A percentile compares a stretch with the other conserved stretches of the same genome.
phyloP scores from a whole-genome alignment of 192 early-diverging fungal genomes.

The Coemansia umbellata region DNA sequence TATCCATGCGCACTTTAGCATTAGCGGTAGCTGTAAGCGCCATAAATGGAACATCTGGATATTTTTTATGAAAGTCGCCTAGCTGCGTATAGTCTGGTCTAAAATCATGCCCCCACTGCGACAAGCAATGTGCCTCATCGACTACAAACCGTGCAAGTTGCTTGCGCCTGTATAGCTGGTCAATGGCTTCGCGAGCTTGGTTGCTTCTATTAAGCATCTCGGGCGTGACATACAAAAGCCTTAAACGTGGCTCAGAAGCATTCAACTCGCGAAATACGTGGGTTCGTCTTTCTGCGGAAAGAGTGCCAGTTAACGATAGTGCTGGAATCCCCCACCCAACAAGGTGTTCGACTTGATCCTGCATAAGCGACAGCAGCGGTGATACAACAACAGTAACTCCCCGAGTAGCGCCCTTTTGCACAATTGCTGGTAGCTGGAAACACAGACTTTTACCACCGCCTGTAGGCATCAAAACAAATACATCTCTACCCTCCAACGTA shows the following conservation, averaged over 20 bases:
- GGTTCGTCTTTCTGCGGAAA: constrained; percentile 49
- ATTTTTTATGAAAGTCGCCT: constrained; percentile 60
- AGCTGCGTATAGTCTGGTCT: constrained; percentile 86
- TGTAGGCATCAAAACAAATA: constrained; percentile 98
- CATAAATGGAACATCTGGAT: constrained; percentile 81
- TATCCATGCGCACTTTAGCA: constrained; percentile 78
- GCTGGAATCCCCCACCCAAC: constrained; percentile 59
- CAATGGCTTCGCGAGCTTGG: constrained; percentile 56
- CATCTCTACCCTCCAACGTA: constrained; percentile 74
- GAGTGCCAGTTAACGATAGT: constrained; percentile 60
- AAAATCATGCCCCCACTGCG: constrained; percentile 98
- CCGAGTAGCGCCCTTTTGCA: constrained; percentile 58
- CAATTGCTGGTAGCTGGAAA: constrained; percentile 84
- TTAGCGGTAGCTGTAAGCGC: constrained; percentile 96
- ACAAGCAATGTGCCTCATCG: constrained; percentile 96
- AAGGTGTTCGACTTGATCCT: constrained; percentile 87
- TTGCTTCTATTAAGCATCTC: constrained; percentile 71
- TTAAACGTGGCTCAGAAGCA: constrained; percentile 43
- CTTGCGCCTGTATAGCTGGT: constrained; percentile 56
- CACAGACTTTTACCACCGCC: constrained; percentile 96
- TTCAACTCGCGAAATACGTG: constrained; percentile 60
- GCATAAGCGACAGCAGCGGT: constrained; percentile 92
- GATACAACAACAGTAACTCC: constrained; percentile 90
- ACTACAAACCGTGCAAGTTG: constrained; percentile 85
- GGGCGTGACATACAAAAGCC: constrained; percentile 86